Conservation (phyloP, 768 basidiomycete genomes). For the Melanogaster broomeanus region DNA sequence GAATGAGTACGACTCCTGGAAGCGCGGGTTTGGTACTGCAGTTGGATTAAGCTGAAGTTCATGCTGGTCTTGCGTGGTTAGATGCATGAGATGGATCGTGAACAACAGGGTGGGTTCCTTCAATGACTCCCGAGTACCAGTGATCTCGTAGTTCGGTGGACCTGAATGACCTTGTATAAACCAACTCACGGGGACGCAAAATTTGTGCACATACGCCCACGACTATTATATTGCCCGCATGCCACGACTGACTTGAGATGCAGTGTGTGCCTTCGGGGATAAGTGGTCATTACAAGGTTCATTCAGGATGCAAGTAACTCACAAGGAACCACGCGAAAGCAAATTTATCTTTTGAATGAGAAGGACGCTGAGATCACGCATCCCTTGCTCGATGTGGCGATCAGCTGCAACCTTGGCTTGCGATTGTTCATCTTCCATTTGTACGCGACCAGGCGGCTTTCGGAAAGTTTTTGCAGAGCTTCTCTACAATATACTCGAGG, state of each 20-base stretch:
- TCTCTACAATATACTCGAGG: constrained; percentile 18
- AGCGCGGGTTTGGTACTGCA: constrained; percentile 23
- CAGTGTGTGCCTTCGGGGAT: constrained; percentile 15
- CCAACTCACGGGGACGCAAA: neutral
- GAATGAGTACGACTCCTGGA: constrained; percentile 27
- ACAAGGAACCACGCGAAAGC: constrained; percentile 18
- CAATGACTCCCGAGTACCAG: constrained; percentile 17
- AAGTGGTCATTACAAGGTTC: neutral
- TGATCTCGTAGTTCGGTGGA: constrained; percentile 15
- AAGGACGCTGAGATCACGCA: constrained; percentile 13
- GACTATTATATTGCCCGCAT: neutral
- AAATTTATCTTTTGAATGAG: constrained; percentile 21
- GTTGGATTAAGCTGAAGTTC: constrained; percentile 26
- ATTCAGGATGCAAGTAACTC: neutral
- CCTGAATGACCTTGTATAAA: constrained; percentile 9
- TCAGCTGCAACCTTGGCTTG: constrained; percentile 18
- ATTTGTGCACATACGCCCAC: constrained; percentile 4
- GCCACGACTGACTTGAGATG: constrained; percentile 9
- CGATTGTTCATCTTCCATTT: constrained; percentile 13
- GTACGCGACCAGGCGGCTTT: constrained; percentile 11
- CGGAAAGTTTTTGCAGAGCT: constrained; percentile 14
- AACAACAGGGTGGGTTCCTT: constrained; percentile 22
- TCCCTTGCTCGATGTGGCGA: constrained; percentile 9
- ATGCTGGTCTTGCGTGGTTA: constrained; percentile 32
- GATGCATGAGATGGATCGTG: constrained; percentile 29